Conservation (phyloP, 306 rosid species). For the Casuarina cunninghamiana region DNA sequence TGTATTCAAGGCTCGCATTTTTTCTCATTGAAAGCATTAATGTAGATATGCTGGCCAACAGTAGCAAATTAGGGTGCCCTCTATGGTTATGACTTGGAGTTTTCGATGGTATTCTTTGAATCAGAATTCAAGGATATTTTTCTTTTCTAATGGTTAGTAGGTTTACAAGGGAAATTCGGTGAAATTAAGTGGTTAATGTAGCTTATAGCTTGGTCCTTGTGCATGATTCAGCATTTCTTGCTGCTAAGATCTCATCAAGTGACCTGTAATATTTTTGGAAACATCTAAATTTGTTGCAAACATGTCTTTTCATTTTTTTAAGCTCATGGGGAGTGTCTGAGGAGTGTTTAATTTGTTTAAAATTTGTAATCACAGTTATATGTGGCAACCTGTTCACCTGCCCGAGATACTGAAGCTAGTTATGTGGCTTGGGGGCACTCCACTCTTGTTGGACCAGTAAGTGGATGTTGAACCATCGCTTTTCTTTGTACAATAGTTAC, state of each 20-base stretch:
- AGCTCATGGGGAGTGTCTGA: constrained; percentile 13
- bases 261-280: background rate
- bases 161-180: background rate
- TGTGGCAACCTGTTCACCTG: constrained; percentile 97
- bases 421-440: constrained; percentile 99
- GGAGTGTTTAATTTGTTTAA: constrained; percentile 21
- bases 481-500: constrained; percentile 16
- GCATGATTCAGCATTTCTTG: background rate
- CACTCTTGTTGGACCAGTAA: constrained; percentile 93
- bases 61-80: background rate
- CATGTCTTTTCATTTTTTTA: background rate
- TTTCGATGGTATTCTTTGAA: background rate
- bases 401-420: constrained; percentile 81
- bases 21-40: background rate
- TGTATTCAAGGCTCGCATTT: no score
- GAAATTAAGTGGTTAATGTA: background rate
- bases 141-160: background rate
- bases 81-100: background rate
- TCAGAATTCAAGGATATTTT: background rate
- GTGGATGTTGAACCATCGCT: constrained; percentile 32
- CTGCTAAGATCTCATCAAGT: background rate
- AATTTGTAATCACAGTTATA: constrained; percentile 53
- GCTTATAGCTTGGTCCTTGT: background rate
- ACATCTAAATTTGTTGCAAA: background rate
- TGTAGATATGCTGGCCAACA: background rate